Conservation (phyloP, 345 rosid species). For the Anacardium occidentale region DNA sequence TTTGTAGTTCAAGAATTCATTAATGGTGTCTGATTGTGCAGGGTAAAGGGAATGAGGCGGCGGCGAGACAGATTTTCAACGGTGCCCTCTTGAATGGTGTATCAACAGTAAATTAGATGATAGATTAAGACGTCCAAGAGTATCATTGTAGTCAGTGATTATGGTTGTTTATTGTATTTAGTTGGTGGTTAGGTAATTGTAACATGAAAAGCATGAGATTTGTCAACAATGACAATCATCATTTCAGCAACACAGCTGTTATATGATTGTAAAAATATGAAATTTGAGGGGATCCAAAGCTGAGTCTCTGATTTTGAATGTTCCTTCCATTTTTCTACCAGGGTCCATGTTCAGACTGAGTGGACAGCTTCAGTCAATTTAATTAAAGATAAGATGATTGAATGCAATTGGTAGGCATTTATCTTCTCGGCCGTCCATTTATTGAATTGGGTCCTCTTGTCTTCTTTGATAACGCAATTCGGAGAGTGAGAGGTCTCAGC, state of each 20-base stretch:
- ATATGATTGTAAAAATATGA: constrained; percentile 11
- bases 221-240: constrained; percentile 1
- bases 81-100: constrained; percentile 10
- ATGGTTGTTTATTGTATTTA: not conserved
- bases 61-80: not conserved
- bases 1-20: constrained; percentile 24
- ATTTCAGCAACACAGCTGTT: constrained; percentile 10
- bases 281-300: constrained; percentile 2
- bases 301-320: constrained; percentile 2
- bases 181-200: constrained; percentile 11
- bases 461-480: not conserved
- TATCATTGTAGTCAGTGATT: not conserved
- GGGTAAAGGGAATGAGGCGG: constrained; percentile 4
- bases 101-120: constrained; percentile 5
- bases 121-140: constrained; percentile 15
- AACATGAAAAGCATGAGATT: not conserved
- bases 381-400: not conserved
- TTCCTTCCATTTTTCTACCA: not conserved
- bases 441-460: not conserved
- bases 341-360: not conserved
- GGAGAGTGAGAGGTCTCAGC: not conserved
- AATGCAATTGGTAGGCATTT: constrained; percentile 1
- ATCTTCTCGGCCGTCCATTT: constrained; percentile 15
- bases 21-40: constrained; percentile 11
- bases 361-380: not conserved